Base-by-base conservation (phyloP, 2,329 filamentous ascomycete species). In the Aspergillus sp. region DNA sequence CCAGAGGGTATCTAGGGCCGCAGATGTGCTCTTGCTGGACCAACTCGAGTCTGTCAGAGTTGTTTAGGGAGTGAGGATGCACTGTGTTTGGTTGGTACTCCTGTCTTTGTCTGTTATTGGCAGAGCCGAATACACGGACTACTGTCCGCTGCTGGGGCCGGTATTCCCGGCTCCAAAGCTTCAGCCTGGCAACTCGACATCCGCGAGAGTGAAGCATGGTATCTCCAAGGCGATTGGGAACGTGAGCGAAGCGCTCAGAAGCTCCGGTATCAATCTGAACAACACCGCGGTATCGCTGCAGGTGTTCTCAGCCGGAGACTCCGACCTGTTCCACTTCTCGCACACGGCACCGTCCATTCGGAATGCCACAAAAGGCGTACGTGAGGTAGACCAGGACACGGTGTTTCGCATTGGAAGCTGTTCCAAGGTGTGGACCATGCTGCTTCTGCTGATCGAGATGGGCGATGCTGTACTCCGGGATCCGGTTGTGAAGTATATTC, bases 381-480 rank as follows among this genome's bases (percentile, higher is more conserved):
- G 40, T 6, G 45, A 44, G 2, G 51, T 69, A 3, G 52, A 61
- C 19, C 52, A 52, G 5, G 48, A 68, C 35, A 65, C 58, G 0
- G 53, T 68, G 2, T 67, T 64, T 40, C 58, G 65, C 7, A 49
- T 66, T 11, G 63, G 56, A 1, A 67, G 63, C 29, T 33, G 63
- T 16, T 64, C 61, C 1, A 68, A 68, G 36, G 35, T 66, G 12
- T 61, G 59, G 41, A 64, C 64, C 0, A 53, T 62, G 12, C 52
- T 60, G 14, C 27, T 57, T 0, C 49, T 59, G 8, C 39, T 64
- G 12, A 45, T 57, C 8, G 51, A 48, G 28, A 39, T 30, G 3
- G 49, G 49, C 4, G 32, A 43, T 8, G 33, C 33, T 11, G 25
- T 32, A 10, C 48, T 50, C 17, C 15, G 44, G 4, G 40, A 50